These are phyloP conservation scores for Fomitopsis schrenkii DNA, from an alignment of 1,284 basidiomycete genomes.

Conservation along the genomic window DNA sequence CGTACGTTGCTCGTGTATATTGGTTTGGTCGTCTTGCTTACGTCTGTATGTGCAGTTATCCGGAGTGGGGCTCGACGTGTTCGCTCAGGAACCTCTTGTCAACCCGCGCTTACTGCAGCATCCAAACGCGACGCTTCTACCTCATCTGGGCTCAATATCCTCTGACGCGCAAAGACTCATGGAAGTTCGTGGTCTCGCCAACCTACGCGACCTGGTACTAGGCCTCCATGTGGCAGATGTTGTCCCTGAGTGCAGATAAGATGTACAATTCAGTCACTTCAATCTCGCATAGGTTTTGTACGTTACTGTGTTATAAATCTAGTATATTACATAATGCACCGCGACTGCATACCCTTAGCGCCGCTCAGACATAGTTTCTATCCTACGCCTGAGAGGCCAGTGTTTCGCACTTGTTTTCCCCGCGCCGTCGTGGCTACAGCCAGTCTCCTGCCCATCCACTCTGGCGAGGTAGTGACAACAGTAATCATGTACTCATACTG, in stretches of 20 bases:
- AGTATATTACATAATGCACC: too few relatives aligned
- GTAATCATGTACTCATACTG: too few relatives aligned
- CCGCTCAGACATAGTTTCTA: too few relatives aligned
- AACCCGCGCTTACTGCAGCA: constrained; percentile 79
- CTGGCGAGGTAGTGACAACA: too few relatives aligned
- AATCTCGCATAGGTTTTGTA: too few relatives aligned
- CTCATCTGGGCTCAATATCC: constrained; percentile 90
- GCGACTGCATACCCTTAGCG: too few relatives aligned
- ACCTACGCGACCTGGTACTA: constrained; percentile 64
- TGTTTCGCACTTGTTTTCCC: too few relatives aligned
- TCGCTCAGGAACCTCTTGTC: constrained; percentile 82
- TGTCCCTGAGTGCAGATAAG: constrained; percentile 50
- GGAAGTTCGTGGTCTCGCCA: constrained; percentile 77
- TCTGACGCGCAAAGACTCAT: constrained; percentile 79
- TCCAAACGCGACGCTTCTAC: constrained; percentile 79
- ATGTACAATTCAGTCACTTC: background rate
- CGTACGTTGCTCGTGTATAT: constrained; percentile 38
- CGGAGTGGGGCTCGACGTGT: constrained; percentile 88
- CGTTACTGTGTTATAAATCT: too few relatives aligned
- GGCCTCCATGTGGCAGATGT: constrained; percentile 62
- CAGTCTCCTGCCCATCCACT: too few relatives aligned
- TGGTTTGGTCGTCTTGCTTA: background rate
- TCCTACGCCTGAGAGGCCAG: too few relatives aligned
- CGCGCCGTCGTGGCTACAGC: too few relatives aligned
- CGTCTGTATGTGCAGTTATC: constrained; percentile 49